A percentile compares a stretch with the other conserved stretches of the same genome.
Conservation (phyloP, 768 basidiomycete species). For the Termitomyces sp. region DNA sequence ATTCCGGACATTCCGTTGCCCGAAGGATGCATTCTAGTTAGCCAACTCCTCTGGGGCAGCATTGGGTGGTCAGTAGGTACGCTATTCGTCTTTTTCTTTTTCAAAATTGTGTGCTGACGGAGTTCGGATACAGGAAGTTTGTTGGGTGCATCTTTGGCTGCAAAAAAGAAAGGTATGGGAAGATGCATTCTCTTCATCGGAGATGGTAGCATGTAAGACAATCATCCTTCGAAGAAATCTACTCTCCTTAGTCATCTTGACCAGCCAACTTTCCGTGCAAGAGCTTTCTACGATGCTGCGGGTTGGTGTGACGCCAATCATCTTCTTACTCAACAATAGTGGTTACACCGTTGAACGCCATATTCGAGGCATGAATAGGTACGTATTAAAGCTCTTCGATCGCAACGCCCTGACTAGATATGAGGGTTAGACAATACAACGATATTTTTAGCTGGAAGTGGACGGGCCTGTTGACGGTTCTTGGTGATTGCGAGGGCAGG, state of each 20-base stretch:
- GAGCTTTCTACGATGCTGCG: slow-evolving; percentile 83
- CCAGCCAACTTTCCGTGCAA: slow-evolving; percentile 73
- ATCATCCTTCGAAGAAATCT: slow-evolving; percentile 2
- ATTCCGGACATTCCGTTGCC: slow-evolving; percentile 79
- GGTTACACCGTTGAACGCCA: slow-evolving; percentile 87
- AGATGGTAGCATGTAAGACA: slow-evolving; percentile 69
- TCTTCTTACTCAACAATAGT: slow-evolving; percentile 77
- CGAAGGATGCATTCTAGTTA: slow-evolving; percentile 53
- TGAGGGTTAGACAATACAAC: slow-evolving; percentile 64
- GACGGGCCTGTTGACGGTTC: slow-evolving; percentile 52
- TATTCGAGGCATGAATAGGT: slow-evolving; percentile 60
- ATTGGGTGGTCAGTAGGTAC: slow-evolving; percentile 86
- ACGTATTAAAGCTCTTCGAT: slow-evolving; percentile 6
- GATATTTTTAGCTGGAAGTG: slow-evolving; percentile 82
- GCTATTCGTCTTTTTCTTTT: slow-evolving; percentile 3
- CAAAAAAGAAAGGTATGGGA: slow-evolving; percentile 51
- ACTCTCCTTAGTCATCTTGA: neutral
- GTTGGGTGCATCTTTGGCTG: slow-evolving; percentile 80
- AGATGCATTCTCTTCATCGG: slow-evolving; percentile 83
- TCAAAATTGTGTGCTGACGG: neutral
- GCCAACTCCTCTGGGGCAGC: slow-evolving; percentile 85
- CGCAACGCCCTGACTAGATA: neutral
- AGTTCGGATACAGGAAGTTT: slow-evolving; percentile 39
- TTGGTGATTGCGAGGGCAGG: slow-evolving; percentile 47
- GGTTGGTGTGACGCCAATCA: slow-evolving; percentile 67